phyloP scores from a whole-genome alignment of 2,329 filamentous ascomycete genomes.

The Phoma sp. region DNA sequence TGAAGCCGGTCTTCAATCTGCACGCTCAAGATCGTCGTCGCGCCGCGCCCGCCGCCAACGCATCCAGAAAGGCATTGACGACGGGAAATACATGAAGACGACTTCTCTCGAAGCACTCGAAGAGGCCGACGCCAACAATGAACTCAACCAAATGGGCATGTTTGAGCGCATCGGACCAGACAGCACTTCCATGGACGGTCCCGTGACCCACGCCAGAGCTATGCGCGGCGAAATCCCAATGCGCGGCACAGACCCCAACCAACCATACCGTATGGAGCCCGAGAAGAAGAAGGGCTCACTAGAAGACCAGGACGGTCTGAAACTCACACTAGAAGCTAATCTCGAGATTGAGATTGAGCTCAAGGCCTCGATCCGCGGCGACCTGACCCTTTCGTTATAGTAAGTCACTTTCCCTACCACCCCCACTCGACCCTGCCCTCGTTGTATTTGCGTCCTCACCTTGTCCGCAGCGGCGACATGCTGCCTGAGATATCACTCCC shows the following conservation, averaged over 20 bases:
- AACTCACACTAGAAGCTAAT: slow-evolving; percentile 76
- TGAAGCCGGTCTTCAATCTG: slow-evolving; percentile 49
- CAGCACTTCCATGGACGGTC: slow-evolving; percentile 62
- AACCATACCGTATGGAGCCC: slow-evolving; percentile 52
- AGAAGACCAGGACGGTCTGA: slow-evolving; percentile 69
- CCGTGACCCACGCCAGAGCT: slow-evolving; percentile 61
- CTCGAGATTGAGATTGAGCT: slow-evolving; percentile 84
- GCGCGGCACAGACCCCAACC: slow-evolving; percentile 58
- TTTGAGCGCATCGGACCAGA: slow-evolving; percentile 64
- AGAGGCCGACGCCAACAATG: slow-evolving; percentile 59
- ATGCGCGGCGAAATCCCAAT: slow-evolving; percentile 63
- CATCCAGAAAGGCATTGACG: slow-evolving; percentile 52
- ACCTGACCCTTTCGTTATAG: slow-evolving; percentile 79
- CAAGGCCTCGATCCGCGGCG: slow-evolving; percentile 85
- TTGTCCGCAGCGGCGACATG: slow-evolving; percentile 16
- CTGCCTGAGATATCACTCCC: slow-evolving; percentile 11
- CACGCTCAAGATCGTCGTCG: slow-evolving; percentile 55
- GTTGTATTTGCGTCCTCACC: slow-evolving; percentile 2
- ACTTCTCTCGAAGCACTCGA: slow-evolving; percentile 57
- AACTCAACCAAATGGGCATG: slow-evolving; percentile 56
- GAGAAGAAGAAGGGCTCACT: slow-evolving; percentile 51
- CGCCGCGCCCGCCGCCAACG: slow-evolving; percentile 56
- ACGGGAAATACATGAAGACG: slow-evolving; percentile 61
- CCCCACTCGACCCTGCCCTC: background rate
- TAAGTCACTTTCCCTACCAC: slow-evolving; percentile 55